A percentile compares a stretch with the other conserved stretches of the same genome.
Conservation (phyloP, 2,329 filamentous ascomycete species). For the Colletotrichum sansevieriae region DNA sequence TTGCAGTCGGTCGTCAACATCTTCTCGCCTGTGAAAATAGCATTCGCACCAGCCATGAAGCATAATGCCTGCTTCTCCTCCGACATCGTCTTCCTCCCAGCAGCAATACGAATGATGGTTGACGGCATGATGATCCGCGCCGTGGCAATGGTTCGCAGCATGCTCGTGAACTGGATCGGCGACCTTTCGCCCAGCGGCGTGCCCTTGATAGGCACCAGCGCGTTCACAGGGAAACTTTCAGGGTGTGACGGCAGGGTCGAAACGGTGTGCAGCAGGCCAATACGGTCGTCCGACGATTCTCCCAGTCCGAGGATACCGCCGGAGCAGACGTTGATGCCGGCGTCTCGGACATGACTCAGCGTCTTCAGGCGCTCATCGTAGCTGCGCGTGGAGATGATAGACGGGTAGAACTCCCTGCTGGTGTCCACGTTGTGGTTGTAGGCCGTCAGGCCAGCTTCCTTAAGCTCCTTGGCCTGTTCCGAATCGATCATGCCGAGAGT, state of each 20-base stretch:
- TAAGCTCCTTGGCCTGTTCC: conserved; percentile 83
- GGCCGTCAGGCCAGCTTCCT: conserved; percentile 85
- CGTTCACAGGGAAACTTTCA: conserved; percentile 92
- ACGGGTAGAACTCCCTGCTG: conserved; percentile 88
- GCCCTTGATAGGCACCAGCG: conserved; percentile 89
- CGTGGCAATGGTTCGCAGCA: conserved; percentile 86
- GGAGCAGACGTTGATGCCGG: conserved; percentile 90
- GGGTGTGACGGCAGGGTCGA: conserved; percentile 85
- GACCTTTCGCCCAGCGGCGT: conserved; percentile 84
- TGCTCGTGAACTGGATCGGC: conserved; percentile 80
- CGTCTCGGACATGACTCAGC: conserved; percentile 82
- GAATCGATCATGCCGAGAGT: conserved; percentile 93
- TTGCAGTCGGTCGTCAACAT: conserved; percentile 95
- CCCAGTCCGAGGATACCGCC: conserved; percentile 90
- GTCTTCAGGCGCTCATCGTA: conserved; percentile 91
- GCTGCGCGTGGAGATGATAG: conserved; percentile 84
- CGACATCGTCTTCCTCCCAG: conserved; percentile 84
- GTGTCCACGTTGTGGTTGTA: conserved; percentile 98
- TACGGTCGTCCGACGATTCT: conserved; percentile 81
- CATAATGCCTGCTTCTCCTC: conserved; percentile 92
- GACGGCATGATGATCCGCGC: conserved; percentile 85
- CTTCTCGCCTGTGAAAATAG: conserved; percentile 96
- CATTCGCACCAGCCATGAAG: conserved; percentile 92
- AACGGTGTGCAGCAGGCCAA: conserved; percentile 87
- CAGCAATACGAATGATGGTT: conserved; percentile 89